Percentiles rank a stretch among this genome's conserved stretches.
These are phyloP conservation scores for Pulveroboletus frians DNA, from an alignment of 768 basidiomycete species.

Conservation along the genomic window DNA sequence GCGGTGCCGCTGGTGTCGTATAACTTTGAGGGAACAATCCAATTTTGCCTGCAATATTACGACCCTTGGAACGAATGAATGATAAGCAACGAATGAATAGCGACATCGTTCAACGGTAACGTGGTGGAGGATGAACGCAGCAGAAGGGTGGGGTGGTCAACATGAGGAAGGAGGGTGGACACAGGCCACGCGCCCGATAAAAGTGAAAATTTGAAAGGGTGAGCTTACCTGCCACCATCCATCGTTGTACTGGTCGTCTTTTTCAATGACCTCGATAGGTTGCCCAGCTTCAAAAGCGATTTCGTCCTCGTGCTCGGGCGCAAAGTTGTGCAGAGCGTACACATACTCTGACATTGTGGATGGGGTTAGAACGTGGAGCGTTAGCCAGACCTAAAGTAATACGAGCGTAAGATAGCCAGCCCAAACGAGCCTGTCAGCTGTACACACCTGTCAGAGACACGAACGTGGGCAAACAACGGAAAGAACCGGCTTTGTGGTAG, in stretches of 20 bases:
- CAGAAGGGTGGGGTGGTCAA: background rate
- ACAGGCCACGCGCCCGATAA: slow-evolving; percentile 6
- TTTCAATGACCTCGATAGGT: slow-evolving; percentile 84
- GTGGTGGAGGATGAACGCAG: slow-evolving; percentile 12
- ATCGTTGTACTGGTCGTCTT: slow-evolving; percentile 88
- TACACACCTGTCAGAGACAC: background rate
- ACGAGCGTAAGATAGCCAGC: background rate
- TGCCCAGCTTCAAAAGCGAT: slow-evolving; percentile 82
- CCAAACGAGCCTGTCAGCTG: background rate
- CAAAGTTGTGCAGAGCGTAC: slow-evolving; percentile 82
- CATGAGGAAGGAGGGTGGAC: slow-evolving; percentile 2
- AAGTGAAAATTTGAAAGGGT: slow-evolving; percentile 6
- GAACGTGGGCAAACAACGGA: background rate
- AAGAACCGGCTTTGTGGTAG: background rate
- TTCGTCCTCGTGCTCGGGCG: slow-evolving; percentile 93
- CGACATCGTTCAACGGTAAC: slow-evolving; percentile 19
- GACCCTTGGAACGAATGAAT: slow-evolving; percentile 50
- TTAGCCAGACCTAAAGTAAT: background rate
- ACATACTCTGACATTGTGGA: slow-evolving; percentile 72
- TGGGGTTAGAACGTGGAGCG: background rate
- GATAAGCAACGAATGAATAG: slow-evolving; percentile 24
- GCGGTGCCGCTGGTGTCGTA: slow-evolving; percentile 58
- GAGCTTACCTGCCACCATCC: slow-evolving; percentile 86
- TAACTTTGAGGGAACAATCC: slow-evolving; percentile 92
- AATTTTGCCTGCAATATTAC: slow-evolving; percentile 72